Conservation (phyloP, 2,329 filamentous ascomycete species). For the Colletotrichum eleusines region DNA sequence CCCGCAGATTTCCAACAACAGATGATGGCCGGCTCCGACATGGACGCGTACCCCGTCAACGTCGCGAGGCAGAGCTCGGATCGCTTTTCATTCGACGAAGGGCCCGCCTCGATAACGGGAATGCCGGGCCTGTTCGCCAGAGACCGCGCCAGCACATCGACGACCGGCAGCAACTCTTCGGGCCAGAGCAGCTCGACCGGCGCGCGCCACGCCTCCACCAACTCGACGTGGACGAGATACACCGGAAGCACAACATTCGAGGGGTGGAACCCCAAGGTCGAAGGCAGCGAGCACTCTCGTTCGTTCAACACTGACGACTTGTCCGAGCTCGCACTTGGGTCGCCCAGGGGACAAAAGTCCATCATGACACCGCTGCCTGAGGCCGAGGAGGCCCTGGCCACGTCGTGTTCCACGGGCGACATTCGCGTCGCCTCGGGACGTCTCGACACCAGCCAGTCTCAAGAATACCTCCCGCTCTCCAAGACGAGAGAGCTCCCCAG, state of each 20-base stretch:
- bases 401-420: conserved; percentile 34
- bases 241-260: conserved; percentile 63
- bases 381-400: conserved; percentile 32
- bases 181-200: conserved; percentile 60
- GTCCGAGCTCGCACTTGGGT: conserved; percentile 43
- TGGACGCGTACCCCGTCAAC: conserved; percentile 50
- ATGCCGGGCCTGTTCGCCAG: conserved; percentile 50
- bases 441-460: conserved; percentile 43
- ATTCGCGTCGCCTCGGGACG: conserved; percentile 30
- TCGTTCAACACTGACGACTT: conserved; percentile 44
- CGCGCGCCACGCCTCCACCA: conserved; percentile 65
- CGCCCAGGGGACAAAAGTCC: conserved; percentile 29
- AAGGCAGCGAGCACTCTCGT: conserved; percentile 50
- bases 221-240: conserved; percentile 66
- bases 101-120: conserved; percentile 52
- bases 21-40: conserved; percentile 50
- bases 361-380: conserved; percentile 40
- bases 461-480: conserved; percentile 46
- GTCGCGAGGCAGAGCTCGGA: conserved; percentile 48
- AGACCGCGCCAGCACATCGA: conserved; percentile 67
- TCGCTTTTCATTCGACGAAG: conserved; percentile 51
- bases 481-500: conserved; percentile 49
- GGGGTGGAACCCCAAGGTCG: conserved; percentile 46
- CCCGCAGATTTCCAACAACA: conserved; percentile 69
- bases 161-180: conserved; percentile 63